Percentiles rank a stretch among this genome's conserved stretches.
Conservation (phyloP, 1,284 basidiomycete species). For the Tranzscheliella williamsii region DNA sequence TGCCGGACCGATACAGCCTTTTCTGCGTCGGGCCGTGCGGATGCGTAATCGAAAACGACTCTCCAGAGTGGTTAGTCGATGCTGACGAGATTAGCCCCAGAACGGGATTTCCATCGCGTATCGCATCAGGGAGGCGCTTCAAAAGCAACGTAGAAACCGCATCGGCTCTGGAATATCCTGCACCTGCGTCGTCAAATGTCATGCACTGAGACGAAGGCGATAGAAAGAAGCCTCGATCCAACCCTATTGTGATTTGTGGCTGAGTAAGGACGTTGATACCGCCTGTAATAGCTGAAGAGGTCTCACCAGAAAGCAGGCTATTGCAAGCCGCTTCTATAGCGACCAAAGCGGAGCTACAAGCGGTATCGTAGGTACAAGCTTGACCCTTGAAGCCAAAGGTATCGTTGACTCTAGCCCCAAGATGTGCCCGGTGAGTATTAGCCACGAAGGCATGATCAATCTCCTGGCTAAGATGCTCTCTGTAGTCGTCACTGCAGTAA, state of each 20-base stretch:
- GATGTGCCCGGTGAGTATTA: slow-evolving; percentile 30
- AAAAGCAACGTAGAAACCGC: slow-evolving; percentile 36
- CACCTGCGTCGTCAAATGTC: slow-evolving; percentile 36
- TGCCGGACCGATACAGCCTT: slow-evolving; percentile 24
- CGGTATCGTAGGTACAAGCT: slow-evolving; percentile 38
- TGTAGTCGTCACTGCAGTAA: slow-evolving; percentile 40
- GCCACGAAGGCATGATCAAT: slow-evolving; percentile 21
- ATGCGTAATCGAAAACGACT: slow-evolving; percentile 44
- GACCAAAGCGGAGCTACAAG: slow-evolving; percentile 39
- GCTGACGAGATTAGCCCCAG: slow-evolving; percentile 33
- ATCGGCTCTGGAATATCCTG: slow-evolving; percentile 40
- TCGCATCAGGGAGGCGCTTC: slow-evolving; percentile 34
- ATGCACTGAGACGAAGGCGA: slow-evolving; percentile 39
- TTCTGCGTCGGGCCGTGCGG: slow-evolving; percentile 35
- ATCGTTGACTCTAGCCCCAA: slow-evolving; percentile 23
- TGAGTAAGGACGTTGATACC: slow-evolving; percentile 44
- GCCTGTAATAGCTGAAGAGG: slow-evolving; percentile 23
- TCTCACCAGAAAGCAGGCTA: slow-evolving; percentile 16
- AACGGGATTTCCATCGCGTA: slow-evolving; percentile 33
- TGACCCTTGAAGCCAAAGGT: slow-evolving; percentile 34
- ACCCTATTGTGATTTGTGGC: slow-evolving; percentile 43
- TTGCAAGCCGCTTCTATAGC: slow-evolving; percentile 41
- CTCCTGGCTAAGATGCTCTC: slow-evolving; percentile 35
- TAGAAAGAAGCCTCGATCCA: slow-evolving; percentile 45
- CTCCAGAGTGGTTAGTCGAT: slow-evolving; percentile 40